These are phyloP conservation scores for Schwanniomyces occidentalis DNA, from an alignment of 805 yeast species.

Conservation along the genomic window DNA sequence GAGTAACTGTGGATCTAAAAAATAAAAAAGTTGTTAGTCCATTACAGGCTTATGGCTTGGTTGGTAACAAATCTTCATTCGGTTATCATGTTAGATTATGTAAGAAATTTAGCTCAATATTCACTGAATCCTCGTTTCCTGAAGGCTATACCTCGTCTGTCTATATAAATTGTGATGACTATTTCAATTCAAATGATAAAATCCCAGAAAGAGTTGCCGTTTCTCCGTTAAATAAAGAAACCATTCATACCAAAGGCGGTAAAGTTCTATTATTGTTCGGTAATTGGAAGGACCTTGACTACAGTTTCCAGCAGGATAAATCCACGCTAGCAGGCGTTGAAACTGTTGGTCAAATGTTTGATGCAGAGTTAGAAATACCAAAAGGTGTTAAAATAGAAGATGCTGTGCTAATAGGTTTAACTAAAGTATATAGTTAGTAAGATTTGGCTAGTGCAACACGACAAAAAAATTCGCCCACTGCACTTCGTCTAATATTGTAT, in stretches of 20 bases:
- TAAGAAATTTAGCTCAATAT: constrained; percentile 57
- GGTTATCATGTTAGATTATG: constrained; percentile 79
- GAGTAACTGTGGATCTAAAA: constrained; percentile 76
- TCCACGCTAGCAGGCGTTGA: constrained; percentile 52
- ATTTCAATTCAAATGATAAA: constrained; percentile 33
- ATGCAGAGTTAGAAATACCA: constrained; percentile 57
- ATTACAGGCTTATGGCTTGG: constrained; percentile 62
- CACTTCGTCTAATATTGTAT: no score
- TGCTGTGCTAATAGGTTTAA: constrained; percentile 58
- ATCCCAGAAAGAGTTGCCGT: constrained; percentile 22
- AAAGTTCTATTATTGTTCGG: constrained; percentile 60
- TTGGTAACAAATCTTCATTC: constrained; percentile 60
- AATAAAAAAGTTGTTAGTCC: constrained; percentile 69
- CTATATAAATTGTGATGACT: constrained; percentile 69
- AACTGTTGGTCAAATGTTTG: constrained; percentile 65
- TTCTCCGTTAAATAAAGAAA: constrained; percentile 7
- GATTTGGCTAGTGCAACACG: no score
- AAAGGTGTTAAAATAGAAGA: constrained; percentile 68
- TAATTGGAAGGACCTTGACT: constrained; percentile 56
- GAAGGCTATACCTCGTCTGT: constrained; percentile 69
- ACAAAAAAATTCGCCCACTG: no score
- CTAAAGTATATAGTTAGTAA: constrained; percentile 28
- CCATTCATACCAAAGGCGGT: constrained; percentile 16
- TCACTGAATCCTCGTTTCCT: constrained; percentile 65
- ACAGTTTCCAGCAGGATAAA: constrained; percentile 53